A percentile compares a stretch with the other conserved stretches of the same genome.
Evolutionary conservation across 2,329 filamentous ascomycete species (phyloP).

Genomic region (Lecanicillium sp.): DNA sequence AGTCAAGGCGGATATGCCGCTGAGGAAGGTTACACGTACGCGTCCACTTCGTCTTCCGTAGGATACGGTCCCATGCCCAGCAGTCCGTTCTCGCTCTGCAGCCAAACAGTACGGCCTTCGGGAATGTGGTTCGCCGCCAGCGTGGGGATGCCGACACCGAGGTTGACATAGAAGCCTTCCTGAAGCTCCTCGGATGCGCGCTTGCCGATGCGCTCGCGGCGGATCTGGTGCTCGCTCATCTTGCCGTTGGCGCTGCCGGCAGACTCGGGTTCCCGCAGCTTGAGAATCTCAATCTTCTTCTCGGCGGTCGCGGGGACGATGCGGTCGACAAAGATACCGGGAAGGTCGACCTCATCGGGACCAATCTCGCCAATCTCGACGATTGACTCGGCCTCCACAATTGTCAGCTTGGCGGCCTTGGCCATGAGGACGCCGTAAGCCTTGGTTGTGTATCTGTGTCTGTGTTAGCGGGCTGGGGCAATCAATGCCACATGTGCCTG

Average conservation of each 20-base stretch:
- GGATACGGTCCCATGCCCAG: slow-evolving; percentile 80
- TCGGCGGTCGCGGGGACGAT: slow-evolving; percentile 67
- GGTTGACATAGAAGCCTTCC: slow-evolving; percentile 72
- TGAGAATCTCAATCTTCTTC: slow-evolving; percentile 68
- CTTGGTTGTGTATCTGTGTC: slow-evolving; percentile 60
- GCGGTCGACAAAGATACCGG: slow-evolving; percentile 76
- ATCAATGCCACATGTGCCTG: no score
- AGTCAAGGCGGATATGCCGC: not conserved
- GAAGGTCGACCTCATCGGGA: slow-evolving; percentile 69
- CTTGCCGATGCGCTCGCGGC: slow-evolving; percentile 66
- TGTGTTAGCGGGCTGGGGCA: slow-evolving; percentile 7
- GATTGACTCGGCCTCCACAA: slow-evolving; percentile 81
- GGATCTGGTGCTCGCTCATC: slow-evolving; percentile 41
- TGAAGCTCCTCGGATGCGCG: slow-evolving; percentile 76
- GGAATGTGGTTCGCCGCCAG: slow-evolving; percentile 74
- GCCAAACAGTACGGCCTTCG: slow-evolving; percentile 64
- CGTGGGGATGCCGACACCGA: slow-evolving; percentile 80
- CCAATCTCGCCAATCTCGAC: slow-evolving; percentile 68
- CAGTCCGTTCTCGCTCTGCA: slow-evolving; percentile 83
- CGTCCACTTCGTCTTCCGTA: slow-evolving; percentile 62
- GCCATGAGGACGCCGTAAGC: slow-evolving; percentile 73
- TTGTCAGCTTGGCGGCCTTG: slow-evolving; percentile 70
- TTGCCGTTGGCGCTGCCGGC: slow-evolving; percentile 32
- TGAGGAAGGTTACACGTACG: slow-evolving; percentile 30
- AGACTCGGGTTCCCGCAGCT: slow-evolving; percentile 42